These are phyloP conservation scores for Zygoascus biomembranicola DNA, from an alignment of 805 yeast species.

Conservation along the genomic window DNA sequence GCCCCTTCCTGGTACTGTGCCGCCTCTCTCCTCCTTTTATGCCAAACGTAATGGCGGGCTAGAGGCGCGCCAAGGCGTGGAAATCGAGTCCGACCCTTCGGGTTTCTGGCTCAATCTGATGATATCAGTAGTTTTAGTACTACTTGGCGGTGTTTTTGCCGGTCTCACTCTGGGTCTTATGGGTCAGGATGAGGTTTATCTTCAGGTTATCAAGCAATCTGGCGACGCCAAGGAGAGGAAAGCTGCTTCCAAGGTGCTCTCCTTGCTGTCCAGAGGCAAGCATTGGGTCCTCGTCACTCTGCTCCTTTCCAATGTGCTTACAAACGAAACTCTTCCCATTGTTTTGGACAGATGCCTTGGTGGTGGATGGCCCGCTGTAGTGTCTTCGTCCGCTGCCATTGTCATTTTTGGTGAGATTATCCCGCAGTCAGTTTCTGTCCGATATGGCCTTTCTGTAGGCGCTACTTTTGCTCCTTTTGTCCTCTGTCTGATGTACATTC, in stretches of 20 bases:
- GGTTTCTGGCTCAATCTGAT: slow-evolving; percentile 25
- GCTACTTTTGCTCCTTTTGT: slow-evolving; percentile 88
- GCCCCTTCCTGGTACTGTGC: neutral
- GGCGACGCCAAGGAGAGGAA: slow-evolving; percentile 60
- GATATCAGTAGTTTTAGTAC: slow-evolving; percentile 27
- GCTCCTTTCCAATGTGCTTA: slow-evolving; percentile 76
- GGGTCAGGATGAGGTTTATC: slow-evolving; percentile 96
- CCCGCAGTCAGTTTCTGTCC: slow-evolving; percentile 88
- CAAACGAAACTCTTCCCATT: slow-evolving; percentile 91
- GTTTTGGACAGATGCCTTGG: slow-evolving; percentile 88
- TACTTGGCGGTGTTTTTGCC: slow-evolving; percentile 33
- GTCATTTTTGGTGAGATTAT: slow-evolving; percentile 94
- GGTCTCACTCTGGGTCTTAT: slow-evolving; percentile 81
- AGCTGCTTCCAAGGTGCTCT: slow-evolving; percentile 64
- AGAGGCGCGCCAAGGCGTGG: neutral
- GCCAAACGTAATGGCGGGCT: neutral
- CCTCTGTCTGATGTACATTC: slow-evolving; percentile 67
- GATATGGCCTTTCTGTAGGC: slow-evolving; percentile 89
- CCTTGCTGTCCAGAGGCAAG: slow-evolving; percentile 70
- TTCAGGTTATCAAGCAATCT: slow-evolving; percentile 81
- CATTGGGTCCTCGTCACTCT: slow-evolving; percentile 95
- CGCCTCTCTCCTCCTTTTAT: neutral
- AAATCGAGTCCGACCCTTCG: neutral
- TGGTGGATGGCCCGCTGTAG: slow-evolving; percentile 97
- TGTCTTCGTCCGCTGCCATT: slow-evolving; percentile 84